Evolutionary conservation across 805 yeast species (phyloP).

Genomic region (Cyberlindnera americana): DNA sequence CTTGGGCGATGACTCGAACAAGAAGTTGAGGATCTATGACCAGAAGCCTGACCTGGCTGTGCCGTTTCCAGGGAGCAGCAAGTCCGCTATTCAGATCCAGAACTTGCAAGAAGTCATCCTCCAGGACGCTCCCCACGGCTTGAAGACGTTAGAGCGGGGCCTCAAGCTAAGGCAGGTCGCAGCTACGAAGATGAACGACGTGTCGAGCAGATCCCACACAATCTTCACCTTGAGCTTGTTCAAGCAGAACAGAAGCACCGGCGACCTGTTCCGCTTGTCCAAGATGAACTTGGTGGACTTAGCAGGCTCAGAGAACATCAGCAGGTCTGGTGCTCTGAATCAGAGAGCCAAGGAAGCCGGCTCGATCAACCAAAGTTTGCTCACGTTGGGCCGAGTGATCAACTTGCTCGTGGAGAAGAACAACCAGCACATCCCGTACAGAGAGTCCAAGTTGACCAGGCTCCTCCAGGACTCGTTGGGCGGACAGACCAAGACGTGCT

Average conservation of each 20-base stretch:
- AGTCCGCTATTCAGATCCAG: conserved; percentile 47
- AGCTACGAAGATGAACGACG: conserved; percentile 68
- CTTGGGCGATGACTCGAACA: conserved; percentile 42
- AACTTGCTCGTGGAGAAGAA: conserved; percentile 62
- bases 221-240: conserved; percentile 63
- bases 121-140: conserved; percentile 51
- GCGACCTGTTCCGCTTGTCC: conserved; percentile 49
- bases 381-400: conserved; percentile 87
- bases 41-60: conserved; percentile 16
- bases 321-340: conserved; percentile 81
- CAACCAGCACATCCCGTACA: conserved; percentile 72
- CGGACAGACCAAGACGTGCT: conserved; percentile 81
- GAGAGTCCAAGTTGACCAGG: conserved; percentile 77
- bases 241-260: conserved; percentile 40
- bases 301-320: conserved; percentile 93
- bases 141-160: conserved; percentile 53
- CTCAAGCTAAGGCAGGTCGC: conserved; percentile 61
- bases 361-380: conserved; percentile 79
- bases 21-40: conserved; percentile 53
- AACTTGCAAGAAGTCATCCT: conserved; percentile 62
- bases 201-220: conserved; percentile 74
- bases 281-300: conserved; percentile 88
- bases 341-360: conserved; percentile 93
- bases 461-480: conserved; percentile 80
- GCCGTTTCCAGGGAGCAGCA: conserved; percentile 7